Evolutionary conservation across 495 filamentous ascomycete genomes (phyloP).

Genomic region (Pseudotulostoma volvatum): DNA sequence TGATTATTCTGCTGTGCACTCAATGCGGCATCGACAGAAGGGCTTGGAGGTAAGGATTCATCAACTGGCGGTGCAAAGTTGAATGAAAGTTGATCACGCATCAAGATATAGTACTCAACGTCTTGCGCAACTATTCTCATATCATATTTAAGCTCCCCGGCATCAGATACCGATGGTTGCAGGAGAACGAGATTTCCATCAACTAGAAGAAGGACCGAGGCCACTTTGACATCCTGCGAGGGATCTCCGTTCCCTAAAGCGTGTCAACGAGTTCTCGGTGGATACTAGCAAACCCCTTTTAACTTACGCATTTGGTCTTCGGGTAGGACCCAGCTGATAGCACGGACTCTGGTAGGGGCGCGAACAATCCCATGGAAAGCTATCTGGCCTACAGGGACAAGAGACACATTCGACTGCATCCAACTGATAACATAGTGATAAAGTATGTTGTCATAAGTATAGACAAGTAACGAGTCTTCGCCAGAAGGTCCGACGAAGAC

Average conservation of each 20-base stretch:
- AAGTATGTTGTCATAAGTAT: conserved; percentile 90
- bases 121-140: conserved; percentile 93
- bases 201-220: conserved; percentile 84
- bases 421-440: conserved; percentile 83
- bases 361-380: conserved; percentile 92
- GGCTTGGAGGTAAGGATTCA: conserved; percentile 34
- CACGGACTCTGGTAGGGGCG: conserved; percentile 78
- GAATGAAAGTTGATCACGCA: conserved; percentile 64
- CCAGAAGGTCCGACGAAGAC: conserved; percentile 77
- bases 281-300: background rate
- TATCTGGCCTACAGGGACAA: conserved; percentile 89
- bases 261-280: conserved; percentile 4
- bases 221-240: conserved; percentile 87
- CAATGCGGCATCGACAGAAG: conserved; percentile 31
- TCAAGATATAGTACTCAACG: conserved; percentile 84
- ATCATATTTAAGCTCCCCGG: conserved; percentile 80
- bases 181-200: conserved; percentile 91
- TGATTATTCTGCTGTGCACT: conserved; percentile 26
- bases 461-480: conserved; percentile 87
- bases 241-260: conserved; percentile 65
- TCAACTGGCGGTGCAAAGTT: conserved; percentile 24
- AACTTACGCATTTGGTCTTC: conserved; percentile 68
- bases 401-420: conserved; percentile 47
- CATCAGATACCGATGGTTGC: conserved; percentile 62
- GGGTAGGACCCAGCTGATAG: conserved; percentile 89